These are phyloP conservation scores for Mucor velutinosus DNA, from an alignment of 371 early-diverging fungal genomes.

Conservation along the genomic window DNA sequence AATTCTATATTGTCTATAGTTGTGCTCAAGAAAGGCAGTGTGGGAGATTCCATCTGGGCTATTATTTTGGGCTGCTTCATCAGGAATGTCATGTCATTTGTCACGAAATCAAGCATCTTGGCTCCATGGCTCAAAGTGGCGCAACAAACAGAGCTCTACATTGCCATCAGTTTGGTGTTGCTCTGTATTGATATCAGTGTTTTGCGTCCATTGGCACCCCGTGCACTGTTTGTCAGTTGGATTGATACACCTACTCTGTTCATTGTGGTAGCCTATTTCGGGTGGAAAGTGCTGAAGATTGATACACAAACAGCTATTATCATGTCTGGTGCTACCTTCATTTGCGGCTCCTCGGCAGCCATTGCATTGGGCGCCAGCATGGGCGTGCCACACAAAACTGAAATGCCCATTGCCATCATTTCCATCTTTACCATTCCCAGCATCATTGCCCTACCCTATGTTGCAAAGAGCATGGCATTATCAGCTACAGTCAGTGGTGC, in stretches of 20 bases:
- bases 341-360: conserved; percentile 69
- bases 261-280: conserved; percentile 56
- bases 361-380: conserved; percentile 62
- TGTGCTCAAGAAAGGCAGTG: conserved; percentile 46
- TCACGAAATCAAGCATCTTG: conserved; percentile 39
- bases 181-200: conserved; percentile 62
- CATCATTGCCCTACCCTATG: conserved; percentile 65
- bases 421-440: conserved; percentile 68
- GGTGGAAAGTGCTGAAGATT: conserved; percentile 53
- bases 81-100: conserved; percentile 46
- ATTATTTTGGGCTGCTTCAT: conserved; percentile 58
- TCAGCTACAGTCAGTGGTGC: conserved; percentile 58
- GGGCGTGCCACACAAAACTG: conserved; percentile 58
- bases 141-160: conserved; percentile 64
- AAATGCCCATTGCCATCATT: conserved; percentile 66
- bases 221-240: conserved; percentile 68
- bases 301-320: conserved; percentile 64
- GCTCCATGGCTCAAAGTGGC: conserved; percentile 61
- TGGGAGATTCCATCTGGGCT: conserved; percentile 69
- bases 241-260: conserved; percentile 62
- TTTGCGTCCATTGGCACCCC: conserved; percentile 56
- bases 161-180: conserved; percentile 61
- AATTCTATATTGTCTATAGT: conserved; percentile 15
- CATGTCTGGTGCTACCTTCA: conserved; percentile 65
- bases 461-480: conserved; percentile 50